Conservation (phyloP, 371 early-diverging fungal genomes). For the Coemansia linderi region DNA sequence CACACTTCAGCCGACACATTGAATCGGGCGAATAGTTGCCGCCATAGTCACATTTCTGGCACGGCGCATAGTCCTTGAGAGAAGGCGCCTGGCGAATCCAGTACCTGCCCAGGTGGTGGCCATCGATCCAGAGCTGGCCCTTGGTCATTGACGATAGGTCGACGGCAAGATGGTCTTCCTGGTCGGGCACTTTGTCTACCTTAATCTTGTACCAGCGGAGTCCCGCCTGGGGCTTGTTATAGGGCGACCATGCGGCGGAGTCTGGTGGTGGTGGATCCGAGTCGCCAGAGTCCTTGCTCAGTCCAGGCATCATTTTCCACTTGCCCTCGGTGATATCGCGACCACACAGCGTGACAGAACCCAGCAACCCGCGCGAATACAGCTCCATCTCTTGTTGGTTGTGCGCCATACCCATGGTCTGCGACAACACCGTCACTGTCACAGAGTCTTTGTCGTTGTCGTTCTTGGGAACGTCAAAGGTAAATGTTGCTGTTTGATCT, state of each 20-base stretch:
- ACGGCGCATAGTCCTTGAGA: constrained; percentile 9
- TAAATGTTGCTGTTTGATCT: constrained; percentile 18
- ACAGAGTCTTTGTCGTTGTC: not conserved
- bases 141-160: constrained; percentile 55
- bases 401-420: constrained; percentile 55
- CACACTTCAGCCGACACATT: constrained; percentile 52
- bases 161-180: constrained; percentile 36
- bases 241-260: not conserved
- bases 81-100: constrained; percentile 50
- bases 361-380: constrained; percentile 53
- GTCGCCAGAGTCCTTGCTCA: constrained; percentile 34
- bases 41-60: constrained; percentile 37
- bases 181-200: constrained; percentile 11
- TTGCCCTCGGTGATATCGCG: constrained; percentile 48
- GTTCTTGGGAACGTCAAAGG: constrained; percentile 8
- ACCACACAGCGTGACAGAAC: constrained; percentile 47
- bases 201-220: constrained; percentile 36
- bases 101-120: constrained; percentile 57
- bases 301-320: constrained; percentile 55
- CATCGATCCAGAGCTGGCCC: constrained; percentile 58
- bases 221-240: not conserved
- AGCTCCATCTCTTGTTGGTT: constrained; percentile 50
- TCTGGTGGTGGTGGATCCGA: not conserved
- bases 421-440: constrained; percentile 44
- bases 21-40: constrained; percentile 20